Base-by-base conservation (phyloP, 345 rosid genomes). In the Arabidopsis suecica region DNA sequence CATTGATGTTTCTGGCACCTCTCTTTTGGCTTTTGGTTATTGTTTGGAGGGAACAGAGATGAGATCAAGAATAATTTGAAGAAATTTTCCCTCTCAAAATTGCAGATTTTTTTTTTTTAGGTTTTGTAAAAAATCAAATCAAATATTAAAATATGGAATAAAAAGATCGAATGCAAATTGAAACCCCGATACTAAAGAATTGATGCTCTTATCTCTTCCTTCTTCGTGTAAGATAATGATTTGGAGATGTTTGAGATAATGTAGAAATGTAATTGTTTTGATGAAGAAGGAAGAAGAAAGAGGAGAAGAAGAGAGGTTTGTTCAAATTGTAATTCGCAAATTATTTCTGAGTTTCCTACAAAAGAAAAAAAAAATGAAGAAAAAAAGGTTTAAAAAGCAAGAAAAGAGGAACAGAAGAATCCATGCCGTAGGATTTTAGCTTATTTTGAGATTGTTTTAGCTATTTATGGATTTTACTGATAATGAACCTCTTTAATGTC, bases 201-300 rank as follows among this genome's bases (percentile, higher is more conserved):
- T 59, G 66, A 66, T 66, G 5, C 44, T 48, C 78, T 58, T 36
- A 47, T 28, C 53, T 74, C 72, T 66, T 74, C 67, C 72, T 74
- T 74, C 67, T 74, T 65, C 72, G 33, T 47, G 16, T 20, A 7
- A 7, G 25, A 13, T 32, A 54, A 14, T 23, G 32, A 56, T 68
- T 36, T 66, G 22, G 42, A 28, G 5, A 61, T 72, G 8, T 10
- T 6, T 60, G 12, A 6, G 49, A 40, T 37, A 36, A 22, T 62
- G 53, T 69, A 49, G 41, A 61, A 40, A 62, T 62, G 30, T 64
- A 34, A 33, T 49, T 6, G 7, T 20, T 50, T 62, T 64, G 13
- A 42, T 47, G 72, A 66, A 74, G 78, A 67, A 67, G 68, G 71
- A 75, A 59, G 61, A 66, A 36, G 78, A 40, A 64, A 53, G 55